A percentile compares a stretch with the other conserved stretches of the same genome.
Conservation (phyloP, 192 early-diverging fungal genomes). For the Backusella circina region DNA sequence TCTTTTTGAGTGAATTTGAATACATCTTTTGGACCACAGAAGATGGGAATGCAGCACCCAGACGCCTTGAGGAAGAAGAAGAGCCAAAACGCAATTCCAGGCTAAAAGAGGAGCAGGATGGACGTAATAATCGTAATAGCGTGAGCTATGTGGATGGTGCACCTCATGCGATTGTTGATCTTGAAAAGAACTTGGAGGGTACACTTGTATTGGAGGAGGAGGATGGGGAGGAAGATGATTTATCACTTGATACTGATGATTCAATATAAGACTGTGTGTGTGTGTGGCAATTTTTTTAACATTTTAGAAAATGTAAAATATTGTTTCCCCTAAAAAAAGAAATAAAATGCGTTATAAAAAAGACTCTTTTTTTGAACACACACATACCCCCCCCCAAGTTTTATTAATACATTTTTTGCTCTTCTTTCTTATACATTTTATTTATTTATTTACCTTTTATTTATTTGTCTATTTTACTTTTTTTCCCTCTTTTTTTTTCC, state of each 20-base stretch:
- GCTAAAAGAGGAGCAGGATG: constrained; percentile 16
- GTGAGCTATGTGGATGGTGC: constrained; percentile 40
- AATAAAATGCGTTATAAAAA: background rate
- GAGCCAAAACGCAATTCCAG: constrained; percentile 14
- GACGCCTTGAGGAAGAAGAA: background rate
- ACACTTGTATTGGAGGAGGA: constrained; percentile 25
- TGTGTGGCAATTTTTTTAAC: background rate
- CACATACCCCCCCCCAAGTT: background rate
- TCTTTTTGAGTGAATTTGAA: constrained; percentile 90
- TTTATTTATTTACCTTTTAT: background rate
- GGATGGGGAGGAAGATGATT: constrained; percentile 35
- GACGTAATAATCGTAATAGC: constrained; percentile 47
- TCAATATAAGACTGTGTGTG: background rate
- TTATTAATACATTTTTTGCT: constrained; percentile 5
- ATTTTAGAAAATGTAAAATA: constrained; percentile 5
- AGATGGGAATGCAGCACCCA: constrained; percentile 39
- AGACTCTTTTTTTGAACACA: too few species aligned
- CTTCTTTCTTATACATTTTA: background rate
- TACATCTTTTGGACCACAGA: constrained; percentile 77
- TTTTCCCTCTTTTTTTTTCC: background rate
- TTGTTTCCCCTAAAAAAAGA: constrained; percentile 2
- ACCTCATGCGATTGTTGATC: constrained; percentile 38
- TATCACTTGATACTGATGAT: constrained; percentile 11
- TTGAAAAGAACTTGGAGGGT: constrained; percentile 34
- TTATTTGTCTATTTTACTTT: background rate